Conservation (phyloP, 345 rosid genomes). For the Turritis glabra region DNA sequence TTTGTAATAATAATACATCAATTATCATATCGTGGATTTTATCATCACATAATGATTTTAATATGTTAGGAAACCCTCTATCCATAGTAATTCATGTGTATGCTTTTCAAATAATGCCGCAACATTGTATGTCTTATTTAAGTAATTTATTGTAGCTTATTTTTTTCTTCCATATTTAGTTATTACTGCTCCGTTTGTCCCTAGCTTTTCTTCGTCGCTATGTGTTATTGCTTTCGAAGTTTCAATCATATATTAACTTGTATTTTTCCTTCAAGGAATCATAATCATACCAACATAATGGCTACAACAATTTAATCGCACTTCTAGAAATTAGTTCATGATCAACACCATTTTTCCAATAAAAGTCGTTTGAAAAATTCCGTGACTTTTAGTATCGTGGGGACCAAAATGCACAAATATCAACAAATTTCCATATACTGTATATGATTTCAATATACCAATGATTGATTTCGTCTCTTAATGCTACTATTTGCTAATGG, state of each 20-base stretch:
- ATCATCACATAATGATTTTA: not conserved
- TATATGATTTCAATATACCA: no score
- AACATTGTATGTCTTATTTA: not conserved
- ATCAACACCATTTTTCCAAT: not conserved
- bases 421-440: no score
- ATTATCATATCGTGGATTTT: no score
- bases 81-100: no score
- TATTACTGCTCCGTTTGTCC: not conserved
- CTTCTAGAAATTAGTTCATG: not conserved
- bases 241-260: not conserved
- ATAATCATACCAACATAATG: not conserved
- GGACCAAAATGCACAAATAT: slow-evolving; percentile 8
- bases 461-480: not conserved
- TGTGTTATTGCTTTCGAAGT: not conserved
- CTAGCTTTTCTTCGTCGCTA: not conserved
- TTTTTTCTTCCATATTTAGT: not conserved
- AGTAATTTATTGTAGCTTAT: not conserved
- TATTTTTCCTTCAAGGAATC: not conserved
- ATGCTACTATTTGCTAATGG: not conserved
- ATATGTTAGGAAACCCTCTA: no score
- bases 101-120: not conserved
- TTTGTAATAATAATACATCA: not conserved
- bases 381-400: not conserved
- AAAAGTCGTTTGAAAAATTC: not conserved
- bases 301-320: not conserved